Percentiles rank a stretch among this genome's conserved stretches.
Conservation (phyloP, 768 basidiomycete genomes). For the Psilocybe cubensis region DNA sequence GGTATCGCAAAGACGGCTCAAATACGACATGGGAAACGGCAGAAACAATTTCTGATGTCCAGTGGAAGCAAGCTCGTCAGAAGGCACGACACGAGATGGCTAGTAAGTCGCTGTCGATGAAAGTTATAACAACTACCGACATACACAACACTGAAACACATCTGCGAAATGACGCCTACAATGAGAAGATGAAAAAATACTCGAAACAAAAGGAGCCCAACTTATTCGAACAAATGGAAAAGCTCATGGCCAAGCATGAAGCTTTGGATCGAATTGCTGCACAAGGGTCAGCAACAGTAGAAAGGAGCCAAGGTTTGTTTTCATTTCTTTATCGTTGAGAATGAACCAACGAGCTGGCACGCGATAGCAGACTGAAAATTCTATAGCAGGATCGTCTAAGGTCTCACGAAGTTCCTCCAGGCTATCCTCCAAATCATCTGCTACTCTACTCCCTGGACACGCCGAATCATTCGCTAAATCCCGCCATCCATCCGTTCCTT, state of each 20-base stretch:
- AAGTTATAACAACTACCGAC: conserved; percentile 41
- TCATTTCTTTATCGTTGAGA: conserved; percentile 16
- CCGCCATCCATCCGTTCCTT: not conserved
- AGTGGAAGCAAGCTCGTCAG: conserved; percentile 26
- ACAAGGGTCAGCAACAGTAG: not conserved
- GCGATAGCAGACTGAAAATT: conserved; percentile 22
- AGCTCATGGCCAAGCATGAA: conserved; percentile 22
- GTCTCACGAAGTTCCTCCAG: conserved; percentile 6
- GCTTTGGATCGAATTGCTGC: not conserved
- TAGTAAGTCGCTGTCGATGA: conserved; percentile 37
- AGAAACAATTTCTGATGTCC: conserved; percentile 17
- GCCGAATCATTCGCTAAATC: not conserved
- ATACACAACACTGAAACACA: conserved; percentile 47
- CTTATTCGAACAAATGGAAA: conserved; percentile 21
- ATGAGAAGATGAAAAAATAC: conserved; percentile 42
- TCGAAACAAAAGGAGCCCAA: conserved; percentile 10
- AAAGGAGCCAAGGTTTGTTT: conserved; percentile 12
- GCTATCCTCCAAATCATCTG: conserved; percentile 12
- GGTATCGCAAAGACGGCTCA: conserved; percentile 54
- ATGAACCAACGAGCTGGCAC: conserved; percentile 21
- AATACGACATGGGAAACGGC: conserved; percentile 55
- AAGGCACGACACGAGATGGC: conserved; percentile 32
- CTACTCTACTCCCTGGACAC: not conserved
- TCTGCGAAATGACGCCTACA: conserved; percentile 46
- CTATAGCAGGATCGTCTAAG: conserved; percentile 15